Evolutionary conservation across 1,284 basidiomycete species (phyloP), one percentile per base, ranked within the genome.

Genomic region (Rhodotorula sp.): DNA sequence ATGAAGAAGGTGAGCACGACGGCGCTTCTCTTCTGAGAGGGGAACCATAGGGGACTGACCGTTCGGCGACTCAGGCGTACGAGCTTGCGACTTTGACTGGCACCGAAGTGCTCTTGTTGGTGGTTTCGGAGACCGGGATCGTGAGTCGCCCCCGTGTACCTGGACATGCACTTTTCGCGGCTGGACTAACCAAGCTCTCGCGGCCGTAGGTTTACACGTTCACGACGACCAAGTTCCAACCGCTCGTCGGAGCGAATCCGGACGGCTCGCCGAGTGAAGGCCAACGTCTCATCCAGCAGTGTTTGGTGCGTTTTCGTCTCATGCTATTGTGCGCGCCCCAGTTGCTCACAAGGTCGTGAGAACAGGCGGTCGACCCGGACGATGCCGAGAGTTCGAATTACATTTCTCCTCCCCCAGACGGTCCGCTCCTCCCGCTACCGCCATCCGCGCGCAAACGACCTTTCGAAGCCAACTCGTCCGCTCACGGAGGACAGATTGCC

Each of bases 41-140:
- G 38, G 1, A 43, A 14, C 38, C 38, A 12, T 12, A 43, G 38
- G 12, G 38, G 10, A 12, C 38, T 43, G 38, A 43, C 38, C 10
- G 10, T 43, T 10, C 38, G 38, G 38, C 38, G 12, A 43, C 31
- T n/a, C 79, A 93, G 93, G 95, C 95, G 3, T 99, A 97, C 82
- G 95, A 99, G 81, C 87, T 99, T 21, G 97, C 95, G 14, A 98
- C 95, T 19, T 86, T 99, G 73, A 99, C 95, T 15, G 95, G 97
- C 62, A 98, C 95, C 0, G 95, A 99, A 80, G 94, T 99, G 64
- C 86, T 99, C 12, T 86, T 99, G 38, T 88, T 99, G 70, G 95
- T 99, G 80, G 95, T 99, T 14, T 97, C 93, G 10, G 95, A 99
- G 84, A 98, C 97, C 0, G 97, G 97, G 12, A 88, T 99, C 66